Evolutionary conservation across 2,329 filamentous ascomycete genomes (phyloP).

Genomic region (Fonsecaea multimorphosa): DNA sequence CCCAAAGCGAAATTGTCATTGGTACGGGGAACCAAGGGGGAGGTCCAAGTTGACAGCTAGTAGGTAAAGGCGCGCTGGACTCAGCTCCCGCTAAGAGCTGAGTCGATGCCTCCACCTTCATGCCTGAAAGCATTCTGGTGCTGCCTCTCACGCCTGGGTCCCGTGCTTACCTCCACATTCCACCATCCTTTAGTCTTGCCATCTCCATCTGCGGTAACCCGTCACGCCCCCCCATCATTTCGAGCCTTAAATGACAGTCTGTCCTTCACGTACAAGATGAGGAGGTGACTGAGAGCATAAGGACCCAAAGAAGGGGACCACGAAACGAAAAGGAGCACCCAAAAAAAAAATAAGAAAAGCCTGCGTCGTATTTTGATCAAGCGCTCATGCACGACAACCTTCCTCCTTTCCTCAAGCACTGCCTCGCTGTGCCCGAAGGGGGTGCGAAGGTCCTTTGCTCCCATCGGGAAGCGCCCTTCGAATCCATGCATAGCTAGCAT

Average conservation of each 20-base stretch:
- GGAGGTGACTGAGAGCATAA: background rate
- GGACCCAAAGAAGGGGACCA: background rate
- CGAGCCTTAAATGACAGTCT: background rate
- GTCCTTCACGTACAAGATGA: background rate
- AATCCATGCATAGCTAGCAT: background rate
- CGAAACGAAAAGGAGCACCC: background rate
- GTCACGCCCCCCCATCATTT: constrained; percentile 1
- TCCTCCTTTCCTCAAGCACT: background rate
- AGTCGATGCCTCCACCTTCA: background rate
- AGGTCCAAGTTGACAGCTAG: background rate
- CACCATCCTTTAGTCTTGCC: background rate
- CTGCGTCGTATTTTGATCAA: background rate
- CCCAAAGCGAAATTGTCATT: constrained; percentile 4
- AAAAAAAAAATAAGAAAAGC: background rate
- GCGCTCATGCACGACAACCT: background rate
- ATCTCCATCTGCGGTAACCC: background rate
- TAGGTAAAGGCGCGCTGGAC: background rate
- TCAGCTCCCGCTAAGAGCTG: background rate
- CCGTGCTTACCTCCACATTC: background rate
- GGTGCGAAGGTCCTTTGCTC: background rate
- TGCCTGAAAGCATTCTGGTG: background rate
- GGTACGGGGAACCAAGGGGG: constrained; percentile 15
- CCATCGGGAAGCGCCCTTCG: background rate
- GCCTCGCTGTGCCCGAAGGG: background rate
- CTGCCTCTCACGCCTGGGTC: constrained; percentile 2